Evolutionary conservation across 129 eudicot species (phyloP), one percentile per base, ranked within the genome.

Genomic region (Gnaphalium uliginosum): DNA sequence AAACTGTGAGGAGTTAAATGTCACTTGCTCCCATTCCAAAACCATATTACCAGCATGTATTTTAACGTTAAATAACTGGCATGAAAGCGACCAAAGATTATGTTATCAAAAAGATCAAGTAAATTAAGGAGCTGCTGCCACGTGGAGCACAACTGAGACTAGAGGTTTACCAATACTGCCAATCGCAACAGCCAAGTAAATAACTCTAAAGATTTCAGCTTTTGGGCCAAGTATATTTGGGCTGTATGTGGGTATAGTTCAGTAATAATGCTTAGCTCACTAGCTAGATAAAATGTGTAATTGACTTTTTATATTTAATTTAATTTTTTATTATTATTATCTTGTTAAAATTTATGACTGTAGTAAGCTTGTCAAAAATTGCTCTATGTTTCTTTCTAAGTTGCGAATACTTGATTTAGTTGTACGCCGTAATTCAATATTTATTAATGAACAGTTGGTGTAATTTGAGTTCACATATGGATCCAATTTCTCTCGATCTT

Each of bases 151-250:
- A 66, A 0, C 5, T 32, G 70, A 73, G 46, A 65, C 32, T 23
- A n/a, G 17, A 25, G 17, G 22, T 19, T 17, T 37, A 56, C n/a
- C 13, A 2, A 65, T 53, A 24, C 79, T 18, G 78, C 83, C 79
- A 79, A 73, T 80, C 75, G 69, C 41, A 80, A 79, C 51, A 73
- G 79, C 43, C 79, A 80, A 80, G 25, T 9, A 56, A 56, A 56
- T 26, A 39, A 39, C 14, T 39, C 46, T 2, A 56, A 21, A n/a
- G 22, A 56, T 54, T n/a, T 17, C 8, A 54, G 9, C 24, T 54
- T 54, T n/a, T 54, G 60, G 24, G 60, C 59, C 22, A 54, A 6
- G 60, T 54, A 17, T n/a, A n/a, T 56, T 56, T 8, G 13, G 4
- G 13, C 4, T 56, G 10, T 19, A 18, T 19, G 46, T 37, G 46